Percentiles rank a stretch among this genome's conserved stretches.
phyloP scores from a whole-genome alignment of 1,284 basidiomycete genomes.

The Kalmanozyma brasiliensis region DNA sequence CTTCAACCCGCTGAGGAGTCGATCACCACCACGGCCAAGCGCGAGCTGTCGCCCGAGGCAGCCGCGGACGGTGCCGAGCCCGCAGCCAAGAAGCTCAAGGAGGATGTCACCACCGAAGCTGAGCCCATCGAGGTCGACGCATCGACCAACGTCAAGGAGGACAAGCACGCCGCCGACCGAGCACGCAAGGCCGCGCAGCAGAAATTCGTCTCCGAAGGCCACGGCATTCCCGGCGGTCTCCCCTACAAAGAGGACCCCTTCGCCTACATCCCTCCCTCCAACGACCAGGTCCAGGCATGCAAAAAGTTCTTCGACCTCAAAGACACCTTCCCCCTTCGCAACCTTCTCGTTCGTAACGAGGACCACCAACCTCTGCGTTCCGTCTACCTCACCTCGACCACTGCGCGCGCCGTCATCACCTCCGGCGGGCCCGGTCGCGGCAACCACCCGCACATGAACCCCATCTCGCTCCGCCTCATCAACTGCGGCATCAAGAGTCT shows the following conservation, averaged over 20 bases:
- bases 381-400: constrained; percentile 87
- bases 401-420: constrained; percentile 78
- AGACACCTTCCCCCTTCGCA: constrained; percentile 78
- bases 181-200: constrained; percentile 43
- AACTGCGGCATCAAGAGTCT: constrained; percentile 87
- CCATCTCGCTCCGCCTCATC: constrained; percentile 84
- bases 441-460: constrained; percentile 71
- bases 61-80: constrained; percentile 36
- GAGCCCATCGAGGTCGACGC: constrained; percentile 16
- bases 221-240: constrained; percentile 58
- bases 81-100: constrained; percentile 49
- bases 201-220: constrained; percentile 37
- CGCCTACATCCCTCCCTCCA: constrained; percentile 52
- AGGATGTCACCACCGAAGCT: constrained; percentile 16
- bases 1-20: constrained; percentile 27
- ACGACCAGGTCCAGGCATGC: constrained; percentile 55
- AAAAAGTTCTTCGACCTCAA: constrained; percentile 81
- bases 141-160: constrained; percentile 40
- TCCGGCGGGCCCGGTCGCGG: constrained; percentile 73
- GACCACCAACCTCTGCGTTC: constrained; percentile 80
- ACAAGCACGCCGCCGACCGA: constrained; percentile 59
- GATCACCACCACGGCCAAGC: constrained; percentile 25
- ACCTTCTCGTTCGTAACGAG: constrained; percentile 87
- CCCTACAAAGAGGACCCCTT: constrained; percentile 65
- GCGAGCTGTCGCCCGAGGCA: constrained; percentile 39